phyloP scores from a whole-genome alignment of 805 yeast species.

The Teunomyces pallodes region DNA sequence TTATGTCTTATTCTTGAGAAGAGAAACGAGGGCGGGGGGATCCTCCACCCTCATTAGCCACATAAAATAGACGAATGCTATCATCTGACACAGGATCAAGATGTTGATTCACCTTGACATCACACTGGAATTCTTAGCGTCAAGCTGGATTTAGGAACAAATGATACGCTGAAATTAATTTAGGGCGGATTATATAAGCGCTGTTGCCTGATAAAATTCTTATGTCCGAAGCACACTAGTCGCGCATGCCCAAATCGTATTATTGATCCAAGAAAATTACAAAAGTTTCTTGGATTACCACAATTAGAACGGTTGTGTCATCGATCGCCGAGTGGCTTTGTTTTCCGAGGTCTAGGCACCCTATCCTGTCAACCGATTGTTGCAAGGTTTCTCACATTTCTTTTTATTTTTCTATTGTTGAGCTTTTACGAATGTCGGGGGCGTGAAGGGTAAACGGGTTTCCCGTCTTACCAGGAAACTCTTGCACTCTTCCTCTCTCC shows the following conservation, averaged over 20 bases:
- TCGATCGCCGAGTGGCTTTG: not conserved
- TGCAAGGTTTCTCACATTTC: not conserved
- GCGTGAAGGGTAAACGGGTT: not conserved
- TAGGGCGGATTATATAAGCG: not conserved
- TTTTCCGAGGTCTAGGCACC: conserved; percentile 1
- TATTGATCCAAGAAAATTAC: not conserved
- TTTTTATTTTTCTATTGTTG: not conserved
- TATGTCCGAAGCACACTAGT: not conserved
- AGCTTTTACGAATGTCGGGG: not conserved
- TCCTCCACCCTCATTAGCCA: not conserved
- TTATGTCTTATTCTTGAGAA: not conserved
- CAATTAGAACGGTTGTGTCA: not conserved
- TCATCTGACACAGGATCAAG: not conserved
- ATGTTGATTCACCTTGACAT: not conserved
- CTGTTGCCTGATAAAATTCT: not conserved
- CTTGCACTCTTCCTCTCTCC: no score
- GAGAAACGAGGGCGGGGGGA: not conserved
- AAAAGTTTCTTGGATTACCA: not conserved
- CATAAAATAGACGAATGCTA: not conserved
- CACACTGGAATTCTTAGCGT: no score
- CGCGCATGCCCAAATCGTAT: not conserved
- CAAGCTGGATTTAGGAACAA: no score
- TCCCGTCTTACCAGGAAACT: not conserved
- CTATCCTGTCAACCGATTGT: not conserved
- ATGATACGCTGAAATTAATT: not conserved